Evolutionary conservation across 148 eudicot genomes (phyloP).

Genomic region (Agrostemma githago): DNA sequence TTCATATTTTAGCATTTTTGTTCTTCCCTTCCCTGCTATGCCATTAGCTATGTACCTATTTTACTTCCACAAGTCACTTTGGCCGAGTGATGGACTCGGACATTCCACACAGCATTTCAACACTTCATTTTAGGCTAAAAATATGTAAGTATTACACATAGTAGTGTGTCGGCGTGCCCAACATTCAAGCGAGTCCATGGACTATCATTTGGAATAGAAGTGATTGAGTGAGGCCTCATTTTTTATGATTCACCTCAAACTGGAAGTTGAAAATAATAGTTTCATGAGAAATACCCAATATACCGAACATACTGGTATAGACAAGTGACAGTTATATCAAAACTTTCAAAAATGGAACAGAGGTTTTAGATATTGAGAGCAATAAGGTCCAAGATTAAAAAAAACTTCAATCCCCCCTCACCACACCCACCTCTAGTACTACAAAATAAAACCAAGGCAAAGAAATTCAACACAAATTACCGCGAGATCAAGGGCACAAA

Average conservation of each 20-base stretch:
- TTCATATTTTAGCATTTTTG: no score
- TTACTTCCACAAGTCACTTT: no score
- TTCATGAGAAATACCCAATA: not conserved
- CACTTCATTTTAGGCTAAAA: not conserved
- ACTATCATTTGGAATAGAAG: no score
- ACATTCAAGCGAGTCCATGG: not conserved
- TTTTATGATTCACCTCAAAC: not conserved
- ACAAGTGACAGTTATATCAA: not conserved
- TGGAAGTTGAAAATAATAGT: not conserved
- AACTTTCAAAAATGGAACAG: not conserved
- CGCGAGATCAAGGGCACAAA: constrained; percentile 84
- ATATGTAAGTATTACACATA: no score
- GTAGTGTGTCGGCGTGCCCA: not conserved
- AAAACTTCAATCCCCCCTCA: not conserved
- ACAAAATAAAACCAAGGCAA: not conserved
- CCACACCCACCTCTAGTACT: not conserved
- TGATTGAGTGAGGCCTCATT: not conserved
- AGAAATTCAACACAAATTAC: constrained; percentile 35
- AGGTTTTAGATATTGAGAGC: not conserved
- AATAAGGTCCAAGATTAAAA: not conserved
- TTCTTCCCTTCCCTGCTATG: no score
- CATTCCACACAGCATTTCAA: not conserved
- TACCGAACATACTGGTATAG: not conserved
- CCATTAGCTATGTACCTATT: no score
- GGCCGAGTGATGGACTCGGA: no score